These are phyloP conservation scores for Rhytidiadelphus loreus DNA, from an alignment of 225 moss, liverwort and hornwort genomes.

Conservation along the genomic window DNA sequence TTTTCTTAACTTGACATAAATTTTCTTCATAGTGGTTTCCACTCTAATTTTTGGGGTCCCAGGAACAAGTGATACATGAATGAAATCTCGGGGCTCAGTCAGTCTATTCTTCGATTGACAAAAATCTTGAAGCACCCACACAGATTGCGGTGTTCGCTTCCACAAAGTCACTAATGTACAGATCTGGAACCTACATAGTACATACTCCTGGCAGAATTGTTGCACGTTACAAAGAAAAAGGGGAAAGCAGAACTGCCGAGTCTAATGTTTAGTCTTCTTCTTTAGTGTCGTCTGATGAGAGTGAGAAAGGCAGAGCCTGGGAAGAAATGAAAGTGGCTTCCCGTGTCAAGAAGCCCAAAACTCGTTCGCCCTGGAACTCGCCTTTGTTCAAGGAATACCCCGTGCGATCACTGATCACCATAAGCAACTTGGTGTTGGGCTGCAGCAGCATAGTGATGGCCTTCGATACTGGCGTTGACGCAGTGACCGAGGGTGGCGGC, in stretches of 20 bases:
- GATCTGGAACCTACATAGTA: not conserved
- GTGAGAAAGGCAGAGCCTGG: conserved; percentile 38
- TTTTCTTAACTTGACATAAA: not conserved
- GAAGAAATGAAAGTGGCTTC: conserved; percentile 50
- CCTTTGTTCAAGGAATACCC: conserved; percentile 46
- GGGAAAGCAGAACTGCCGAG: not conserved
- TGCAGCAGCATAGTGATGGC: conserved; percentile 67
- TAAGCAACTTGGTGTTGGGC: conserved; percentile 53
- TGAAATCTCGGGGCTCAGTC: not conserved
- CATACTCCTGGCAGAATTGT: not conserved
- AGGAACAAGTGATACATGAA: not conserved
- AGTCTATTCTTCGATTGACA: not conserved
- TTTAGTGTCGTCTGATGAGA: not conserved
- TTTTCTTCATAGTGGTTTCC: not conserved
- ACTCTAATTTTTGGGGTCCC: not conserved
- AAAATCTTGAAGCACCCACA: not conserved
- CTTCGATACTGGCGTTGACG: conserved; percentile 23
- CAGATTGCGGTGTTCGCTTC: not conserved
- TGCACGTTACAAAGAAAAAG: not conserved
- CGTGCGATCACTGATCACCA: conserved; percentile 70
- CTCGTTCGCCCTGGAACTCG: conserved; percentile 40
- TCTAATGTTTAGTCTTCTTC: not conserved
- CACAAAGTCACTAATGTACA: not conserved
- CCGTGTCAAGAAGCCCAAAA: conserved; percentile 71
- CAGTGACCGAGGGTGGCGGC: conserved; percentile 44